A percentile compares a stretch with the other conserved stretches of the same genome.
Conservation (phyloP, 768 basidiomycete genomes). For the Udeniomyces megalosporus region DNA sequence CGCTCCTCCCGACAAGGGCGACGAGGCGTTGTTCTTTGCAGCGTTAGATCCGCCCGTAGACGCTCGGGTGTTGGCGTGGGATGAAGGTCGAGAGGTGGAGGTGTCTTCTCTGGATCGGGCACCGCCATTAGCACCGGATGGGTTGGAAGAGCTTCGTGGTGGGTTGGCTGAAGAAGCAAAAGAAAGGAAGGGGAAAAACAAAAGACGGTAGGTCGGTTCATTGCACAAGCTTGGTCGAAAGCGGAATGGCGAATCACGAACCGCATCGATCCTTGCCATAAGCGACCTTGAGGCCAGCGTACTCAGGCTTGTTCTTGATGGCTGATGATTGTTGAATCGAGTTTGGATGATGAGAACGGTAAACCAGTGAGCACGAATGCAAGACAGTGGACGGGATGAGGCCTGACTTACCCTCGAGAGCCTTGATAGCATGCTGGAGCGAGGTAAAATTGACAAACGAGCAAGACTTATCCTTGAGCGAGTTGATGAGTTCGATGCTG, state of each 20-base stretch:
- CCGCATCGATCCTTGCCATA: conserved; percentile 90
- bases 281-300: conserved; percentile 70
- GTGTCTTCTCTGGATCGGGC: neutral
- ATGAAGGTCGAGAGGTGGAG: neutral
- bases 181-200: neutral
- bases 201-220: neutral
- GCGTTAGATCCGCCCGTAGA: neutral
- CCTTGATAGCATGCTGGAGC: conserved; percentile 88
- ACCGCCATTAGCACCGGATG: neutral
- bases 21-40: neutral
- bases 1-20: too few species aligned
- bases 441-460: conserved; percentile 90
- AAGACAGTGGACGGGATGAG: neutral
- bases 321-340: neutral
- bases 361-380: neutral
- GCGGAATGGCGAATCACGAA: neutral
- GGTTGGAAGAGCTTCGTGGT: neutral
- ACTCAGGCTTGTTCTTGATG: conserved; percentile 54
- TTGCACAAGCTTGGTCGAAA: too few species aligned
- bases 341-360: neutral
- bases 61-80: neutral
- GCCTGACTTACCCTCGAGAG: conserved; percentile 58
- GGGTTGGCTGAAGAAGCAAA: neutral
- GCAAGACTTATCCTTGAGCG: conserved; percentile 49
- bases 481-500: conserved; percentile 13